These are phyloP conservation scores for Debaryomyces subglobosus DNA, from an alignment of 1,139 yeast species.

Conservation along the genomic window DNA sequence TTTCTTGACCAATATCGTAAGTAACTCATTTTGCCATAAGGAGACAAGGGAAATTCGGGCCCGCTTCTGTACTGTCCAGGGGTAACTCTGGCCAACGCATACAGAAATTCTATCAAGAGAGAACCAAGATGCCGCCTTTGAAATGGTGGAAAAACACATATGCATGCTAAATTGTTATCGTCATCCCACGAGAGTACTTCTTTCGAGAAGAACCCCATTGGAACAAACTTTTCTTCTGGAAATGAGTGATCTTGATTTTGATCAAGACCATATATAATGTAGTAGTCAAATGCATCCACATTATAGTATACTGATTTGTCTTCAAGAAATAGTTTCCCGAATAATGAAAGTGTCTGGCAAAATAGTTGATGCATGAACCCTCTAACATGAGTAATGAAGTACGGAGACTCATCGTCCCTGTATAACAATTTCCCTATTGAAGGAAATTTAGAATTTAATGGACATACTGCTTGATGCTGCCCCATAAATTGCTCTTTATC, in stretches of 20 bases:
- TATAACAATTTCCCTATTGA: constrained; percentile 71
- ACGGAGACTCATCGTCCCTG: constrained; percentile 52
- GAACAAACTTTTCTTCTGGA: constrained; percentile 31
- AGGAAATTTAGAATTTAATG: constrained; percentile 32
- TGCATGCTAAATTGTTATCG: constrained; percentile 83
- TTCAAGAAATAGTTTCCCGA: constrained; percentile 88
- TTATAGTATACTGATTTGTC: constrained; percentile 86
- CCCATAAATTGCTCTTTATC: constrained; percentile 39
- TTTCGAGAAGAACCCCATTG: constrained; percentile 92
- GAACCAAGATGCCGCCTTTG: constrained; percentile 81
- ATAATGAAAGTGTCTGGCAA: constrained; percentile 80
- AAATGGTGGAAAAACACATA: constrained; percentile 88
- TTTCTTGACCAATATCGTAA: constrained; percentile 73
- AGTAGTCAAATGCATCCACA: constrained; percentile 79
- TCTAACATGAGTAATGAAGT: constrained; percentile 61
- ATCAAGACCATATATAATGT: constrained; percentile 60
- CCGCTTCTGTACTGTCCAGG: constrained; percentile 66
- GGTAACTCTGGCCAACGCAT: constrained; percentile 59
- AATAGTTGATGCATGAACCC: constrained; percentile 67
- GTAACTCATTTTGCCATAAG: constrained; percentile 76
- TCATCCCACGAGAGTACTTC: constrained; percentile 83
- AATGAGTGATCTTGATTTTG: constrained; percentile 10
- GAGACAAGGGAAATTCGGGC: constrained; percentile 89
- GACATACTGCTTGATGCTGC: constrained; percentile 52
- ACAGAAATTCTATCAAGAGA: constrained; percentile 79